phyloP scores from a whole-genome alignment of 345 rosid species.

The Pseudoturritis turrita region DNA sequence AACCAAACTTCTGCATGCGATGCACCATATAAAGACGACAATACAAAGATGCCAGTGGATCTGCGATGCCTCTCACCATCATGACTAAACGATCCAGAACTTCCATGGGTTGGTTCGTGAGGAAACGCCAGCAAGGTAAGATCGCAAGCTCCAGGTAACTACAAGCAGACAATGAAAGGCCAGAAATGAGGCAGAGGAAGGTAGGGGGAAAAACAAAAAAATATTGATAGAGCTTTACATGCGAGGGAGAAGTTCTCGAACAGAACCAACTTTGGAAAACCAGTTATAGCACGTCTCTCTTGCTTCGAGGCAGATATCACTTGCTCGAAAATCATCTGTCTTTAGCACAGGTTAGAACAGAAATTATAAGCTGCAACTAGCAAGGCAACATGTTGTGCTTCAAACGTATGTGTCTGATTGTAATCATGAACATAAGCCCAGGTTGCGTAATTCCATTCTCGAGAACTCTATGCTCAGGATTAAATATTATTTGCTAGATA shows the following conservation, averaged over 20 bases:
- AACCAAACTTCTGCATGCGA: slow-evolving; percentile 58
- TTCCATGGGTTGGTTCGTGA: slow-evolving; percentile 48
- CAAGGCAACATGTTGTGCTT: slow-evolving; percentile 6
- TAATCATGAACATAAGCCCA: slow-evolving; percentile 2
- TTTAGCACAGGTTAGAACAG: slow-evolving; percentile 14
- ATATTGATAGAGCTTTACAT: slow-evolving; percentile 46
- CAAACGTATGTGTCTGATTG: neutral
- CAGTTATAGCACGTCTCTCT: slow-evolving; percentile 93
- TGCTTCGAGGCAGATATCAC: slow-evolving; percentile 60
- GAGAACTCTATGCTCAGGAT: neutral
- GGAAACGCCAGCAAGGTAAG: slow-evolving; percentile 87
- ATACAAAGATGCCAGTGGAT: slow-evolving; percentile 79
- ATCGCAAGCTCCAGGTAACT: slow-evolving; percentile 90
- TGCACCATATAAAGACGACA: slow-evolving; percentile 75
- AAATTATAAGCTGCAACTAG: slow-evolving; percentile 17
- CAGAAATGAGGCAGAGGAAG: neutral
- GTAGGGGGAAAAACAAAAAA: neutral
- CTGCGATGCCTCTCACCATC: slow-evolving; percentile 87
- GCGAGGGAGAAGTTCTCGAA: slow-evolving; percentile 89
- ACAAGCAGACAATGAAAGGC: slow-evolving; percentile 17
- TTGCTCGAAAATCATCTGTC: slow-evolving; percentile 68
- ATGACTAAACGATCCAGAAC: slow-evolving; percentile 60
- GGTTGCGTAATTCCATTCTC: neutral
- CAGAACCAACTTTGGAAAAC: slow-evolving; percentile 82
- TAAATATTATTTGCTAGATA: neutral